Evolutionary conservation across 352 stramenopile genomes (phyloP), one percentile per base, ranked within the genome.

Genomic region (Thraustochytrium striatum): DNA sequence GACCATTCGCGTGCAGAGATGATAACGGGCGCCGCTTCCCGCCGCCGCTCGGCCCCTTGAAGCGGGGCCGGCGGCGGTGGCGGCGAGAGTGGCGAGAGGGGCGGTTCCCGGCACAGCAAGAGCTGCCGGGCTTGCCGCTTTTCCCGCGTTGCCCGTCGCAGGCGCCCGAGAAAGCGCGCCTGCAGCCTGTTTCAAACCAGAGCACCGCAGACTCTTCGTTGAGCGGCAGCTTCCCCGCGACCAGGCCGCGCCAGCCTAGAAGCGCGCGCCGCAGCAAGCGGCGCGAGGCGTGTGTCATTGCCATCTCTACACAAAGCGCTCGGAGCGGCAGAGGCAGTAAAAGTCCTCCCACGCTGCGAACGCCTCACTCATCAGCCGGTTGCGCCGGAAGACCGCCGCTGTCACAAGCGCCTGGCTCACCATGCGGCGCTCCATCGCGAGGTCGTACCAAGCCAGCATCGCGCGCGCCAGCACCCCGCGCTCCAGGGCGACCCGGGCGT

Each of bases 311-410:
- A 75, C 43, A 21, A 61, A 39, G 52, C 32, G 28, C 39, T 75
- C 44, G 32, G 39, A 75, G 2, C 39, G 32, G n/a, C 52, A 30
- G 8, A 75, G 39, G 35, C 36, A 61, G 30, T 38, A 61, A n/a
- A 16, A 9, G 25, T 75, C 65, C 8, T 55, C 50, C 65, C 65
- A 75, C 3, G 7, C 11, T 11, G 11, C 25, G 30, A 75, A 75
- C 19, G 44, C 32, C 11, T 43, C 41, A 16, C 19, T 21, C 65
- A 75, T 33, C 19, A 75, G 32, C 21, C 3, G 13, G 11, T 61
- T 75, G 52, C 65, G 65, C 2, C 35, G 47, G 41, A 62, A 75
- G 33, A 75, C 52, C 21, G 65, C 65, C 16, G 65, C 65, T 30
- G 50, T 21, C 19, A 21, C 41, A 9, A 75, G 25, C 3, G 11